Evolutionary conservation across 257 asterid genomes (phyloP), one percentile per base, ranked within the genome.

Genomic region (Henckelia pumila): DNA sequence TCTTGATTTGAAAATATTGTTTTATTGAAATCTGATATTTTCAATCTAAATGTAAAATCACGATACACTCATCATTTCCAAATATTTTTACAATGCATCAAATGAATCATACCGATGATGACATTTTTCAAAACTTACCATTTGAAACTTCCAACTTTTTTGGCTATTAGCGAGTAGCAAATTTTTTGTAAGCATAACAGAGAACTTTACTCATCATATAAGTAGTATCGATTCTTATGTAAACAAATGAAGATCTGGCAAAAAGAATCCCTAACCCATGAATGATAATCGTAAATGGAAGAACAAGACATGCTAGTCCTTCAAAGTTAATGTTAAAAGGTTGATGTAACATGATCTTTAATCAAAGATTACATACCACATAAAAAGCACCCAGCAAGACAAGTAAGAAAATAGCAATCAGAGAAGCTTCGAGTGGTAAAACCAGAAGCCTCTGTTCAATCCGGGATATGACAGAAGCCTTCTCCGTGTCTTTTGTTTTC

Each of bases 301-400:
- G 55, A 5, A 6, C 2, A 5, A 37, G 47, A 37, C 53, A 20
- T 53, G 59, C 65, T 60, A 56, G 64, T 20, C 64, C 44, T 60
- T 69, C 63, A 22, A 64, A 8, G 24, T 70, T 52, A 29, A 7
- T 40, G 60, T 44, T 19, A 40, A 40, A 69, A 66, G 29, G 59
- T 53, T 50, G 16, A 23, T 26, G 49, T 62, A 21, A 66, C 56
- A 61, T 57, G 69, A 28, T 66, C 73, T 25, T 35, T 28, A n/a
- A 35, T 33, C 22, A 19, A 57, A 59, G 30, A 72, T 68, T 29
- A 61, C 93, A 56, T 91, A 94, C 99, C 99, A 89, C 98, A 70
- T 94, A 94, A 69, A 91, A 94, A 26, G 95, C 89, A 71, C 88
- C 98, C 81, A 94, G 79, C 82, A 94, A 73, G 65, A 91, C 71